phyloP scores from a whole-genome alignment of 164 flowering plant genomes.

The Brasenia schreberi region DNA sequence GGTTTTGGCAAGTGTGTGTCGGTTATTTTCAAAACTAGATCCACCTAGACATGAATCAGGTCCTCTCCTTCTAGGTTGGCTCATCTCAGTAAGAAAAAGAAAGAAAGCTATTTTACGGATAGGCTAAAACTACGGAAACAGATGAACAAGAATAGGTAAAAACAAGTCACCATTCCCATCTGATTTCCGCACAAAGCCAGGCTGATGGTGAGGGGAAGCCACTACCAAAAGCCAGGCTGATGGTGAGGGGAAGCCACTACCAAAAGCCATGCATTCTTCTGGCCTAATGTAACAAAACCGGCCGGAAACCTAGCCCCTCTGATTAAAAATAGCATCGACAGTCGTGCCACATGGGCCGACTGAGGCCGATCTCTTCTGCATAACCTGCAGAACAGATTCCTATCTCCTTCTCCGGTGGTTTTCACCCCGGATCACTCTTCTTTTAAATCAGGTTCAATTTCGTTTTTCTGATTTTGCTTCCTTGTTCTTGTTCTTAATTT shows the following conservation, averaged over 20 bases:
- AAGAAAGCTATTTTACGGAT: not conserved
- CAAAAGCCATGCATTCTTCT: not conserved
- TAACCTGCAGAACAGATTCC: too few species aligned
- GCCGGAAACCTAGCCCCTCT: not conserved
- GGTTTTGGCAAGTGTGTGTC: too few species aligned
- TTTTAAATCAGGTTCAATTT: not conserved
- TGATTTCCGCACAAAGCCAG: not conserved
- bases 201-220: not conserved
- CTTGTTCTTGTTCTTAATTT: too few species aligned
- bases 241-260: not conserved
- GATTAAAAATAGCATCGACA: not conserved
- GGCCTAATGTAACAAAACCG: not conserved
- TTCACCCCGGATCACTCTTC: not conserved
- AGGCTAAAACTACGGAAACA: not conserved
- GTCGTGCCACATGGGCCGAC: not conserved
- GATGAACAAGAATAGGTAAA: slow-evolving; percentile 4
- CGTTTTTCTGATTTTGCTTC: too few species aligned
- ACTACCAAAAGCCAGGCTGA: too few species aligned
- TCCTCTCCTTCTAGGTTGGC: too few species aligned
- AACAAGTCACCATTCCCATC: not conserved
- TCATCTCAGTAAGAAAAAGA: not conserved
- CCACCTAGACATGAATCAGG: too few species aligned
- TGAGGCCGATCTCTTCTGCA: not conserved
- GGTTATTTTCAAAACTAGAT: too few species aligned
- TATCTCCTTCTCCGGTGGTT: not conserved